Base-by-base conservation (phyloP, 1,284 basidiomycete species). In the Boletellus deceptivus region DNA sequence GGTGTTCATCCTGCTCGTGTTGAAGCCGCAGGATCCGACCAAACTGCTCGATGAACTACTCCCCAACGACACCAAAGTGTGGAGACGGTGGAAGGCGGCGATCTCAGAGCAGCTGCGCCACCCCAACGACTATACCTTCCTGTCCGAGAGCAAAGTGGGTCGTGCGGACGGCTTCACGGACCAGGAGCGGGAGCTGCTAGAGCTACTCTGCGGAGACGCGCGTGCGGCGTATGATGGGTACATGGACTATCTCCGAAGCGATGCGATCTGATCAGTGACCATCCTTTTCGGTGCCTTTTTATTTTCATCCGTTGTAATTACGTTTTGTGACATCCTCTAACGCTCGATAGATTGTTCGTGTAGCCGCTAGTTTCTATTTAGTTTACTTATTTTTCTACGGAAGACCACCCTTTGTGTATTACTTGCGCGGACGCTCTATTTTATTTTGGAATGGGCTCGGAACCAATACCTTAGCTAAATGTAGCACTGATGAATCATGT, bases 1-100 rank as follows among this genome's bases (percentile, higher is more conserved):
- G 6, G 56, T 70, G 4, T 67, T 67, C 29, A 52, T 60, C 1
- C 52, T 68, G 13, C 53, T 67, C 6, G 56, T 55, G 3, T 17
- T 67, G 24, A 38, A 49, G 11, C 43, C 43, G 0, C 48, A 50
- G 25, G 60, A 66, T 5, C 60, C 60, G 1, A 41, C 9, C 2
- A 34, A 35, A 8, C 39, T 66, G 4, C 46, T 63, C 7, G 31
- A 66, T 3, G 64, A 61, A 24, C n/a, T 66, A 0, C 48, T 64
- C 22, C 61, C 62, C 3, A 65, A 65, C 13, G 55, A 67, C 5
- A 65, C 64, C 44, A 56, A 38, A 29, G 61, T 62, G 6, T 67
- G 61, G 61, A 63, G 4, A 27, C 35, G 24, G 2, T 63, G 63
- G 61, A 67, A 67, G 41, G 36, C 38, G 3, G 46, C 45, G 1